Conservation (phyloP, 1,284 basidiomycete species). For the Stygiomarasmius scandens region DNA sequence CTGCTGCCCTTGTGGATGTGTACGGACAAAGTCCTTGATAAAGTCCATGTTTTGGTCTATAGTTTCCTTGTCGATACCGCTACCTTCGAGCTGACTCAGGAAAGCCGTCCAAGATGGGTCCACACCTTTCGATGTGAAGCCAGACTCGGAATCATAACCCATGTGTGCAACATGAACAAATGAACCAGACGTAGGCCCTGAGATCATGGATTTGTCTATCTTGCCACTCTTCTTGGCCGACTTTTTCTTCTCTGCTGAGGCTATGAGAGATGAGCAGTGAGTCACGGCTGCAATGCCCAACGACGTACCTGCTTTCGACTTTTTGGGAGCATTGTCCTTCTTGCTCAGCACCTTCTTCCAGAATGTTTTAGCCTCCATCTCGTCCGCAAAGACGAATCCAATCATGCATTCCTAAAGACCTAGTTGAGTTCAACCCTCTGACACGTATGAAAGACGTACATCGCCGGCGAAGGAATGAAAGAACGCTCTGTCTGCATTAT, state of each 20-base stretch:
- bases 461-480: constrained; percentile 95
- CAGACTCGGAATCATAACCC: constrained; percentile 88
- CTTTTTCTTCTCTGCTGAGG: constrained; percentile 61
- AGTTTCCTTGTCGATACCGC: constrained; percentile 67
- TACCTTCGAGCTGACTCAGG: constrained; percentile 69
- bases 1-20: constrained; percentile 37
- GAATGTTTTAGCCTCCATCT: constrained; percentile 85
- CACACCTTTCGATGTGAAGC: constrained; percentile 87
- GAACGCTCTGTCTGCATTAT: constrained; percentile 86
- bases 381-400: constrained; percentile 89
- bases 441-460: constrained; percentile 54
- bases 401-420: constrained; percentile 77
- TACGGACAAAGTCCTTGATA: constrained; percentile 82
- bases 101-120: constrained; percentile 91
- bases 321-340: constrained; percentile 63
- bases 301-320: constrained; percentile 27
- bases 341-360: constrained; percentile 83
- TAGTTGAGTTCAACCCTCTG: neutral
- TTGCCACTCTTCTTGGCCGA: constrained; percentile 58
- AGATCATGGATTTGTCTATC: constrained; percentile 92
- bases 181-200: constrained; percentile 75
- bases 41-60: constrained; percentile 85
- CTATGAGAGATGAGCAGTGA: constrained; percentile 25
- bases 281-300: constrained; percentile 3
- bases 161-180: constrained; percentile 95